Percentiles rank a stretch among this genome's conserved stretches.
phyloP scores from a whole-genome alignment of 306 rosid species.

The Amphicarpaea edgeworthii region DNA sequence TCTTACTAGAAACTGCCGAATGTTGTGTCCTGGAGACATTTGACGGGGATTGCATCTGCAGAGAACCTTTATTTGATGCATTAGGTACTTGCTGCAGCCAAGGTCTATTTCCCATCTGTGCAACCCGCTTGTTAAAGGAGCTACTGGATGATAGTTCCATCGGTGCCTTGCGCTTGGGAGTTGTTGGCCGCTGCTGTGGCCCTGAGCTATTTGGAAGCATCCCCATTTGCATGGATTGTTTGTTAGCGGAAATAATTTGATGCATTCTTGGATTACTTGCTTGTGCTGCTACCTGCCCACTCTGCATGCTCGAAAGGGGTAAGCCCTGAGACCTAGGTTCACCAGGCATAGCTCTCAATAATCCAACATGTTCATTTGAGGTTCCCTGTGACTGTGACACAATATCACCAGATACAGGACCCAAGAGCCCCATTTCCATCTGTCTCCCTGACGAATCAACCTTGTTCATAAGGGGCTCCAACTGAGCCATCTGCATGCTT shows the following conservation, averaged over 20 bases:
- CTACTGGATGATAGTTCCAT: constrained; percentile 51
- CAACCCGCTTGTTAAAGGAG: constrained; percentile 63
- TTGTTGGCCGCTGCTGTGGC: constrained; percentile 50
- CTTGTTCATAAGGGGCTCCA: constrained; percentile 61
- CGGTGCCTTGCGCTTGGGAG: constrained; percentile 77
- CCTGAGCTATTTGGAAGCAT: constrained; percentile 43
- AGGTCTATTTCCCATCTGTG: constrained; percentile 67
- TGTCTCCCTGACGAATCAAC: constrained; percentile 67
- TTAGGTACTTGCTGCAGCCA: constrained; percentile 76
- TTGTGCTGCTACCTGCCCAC: constrained; percentile 52
- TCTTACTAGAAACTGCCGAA: constrained; percentile 57
- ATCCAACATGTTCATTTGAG: constrained; percentile 51
- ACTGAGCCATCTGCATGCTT: constrained; percentile 65
- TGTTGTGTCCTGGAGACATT: constrained; percentile 53
- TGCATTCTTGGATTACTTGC: constrained; percentile 45
- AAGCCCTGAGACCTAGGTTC: constrained; percentile 55
- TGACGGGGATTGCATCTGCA: constrained; percentile 54
- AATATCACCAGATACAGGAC: constrained; percentile 55
- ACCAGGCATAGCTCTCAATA: constrained; percentile 51
- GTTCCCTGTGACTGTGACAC: constrained; percentile 53
- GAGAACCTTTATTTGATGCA: constrained; percentile 50
- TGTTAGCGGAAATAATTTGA: constrained; percentile 44
- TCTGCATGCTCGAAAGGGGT: constrained; percentile 48
- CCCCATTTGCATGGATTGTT: constrained; percentile 58
- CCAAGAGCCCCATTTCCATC: constrained; percentile 57